Evolutionary conservation across 371 early-diverging fungal species (phyloP).

Genomic region (Mortierella sp.): DNA sequence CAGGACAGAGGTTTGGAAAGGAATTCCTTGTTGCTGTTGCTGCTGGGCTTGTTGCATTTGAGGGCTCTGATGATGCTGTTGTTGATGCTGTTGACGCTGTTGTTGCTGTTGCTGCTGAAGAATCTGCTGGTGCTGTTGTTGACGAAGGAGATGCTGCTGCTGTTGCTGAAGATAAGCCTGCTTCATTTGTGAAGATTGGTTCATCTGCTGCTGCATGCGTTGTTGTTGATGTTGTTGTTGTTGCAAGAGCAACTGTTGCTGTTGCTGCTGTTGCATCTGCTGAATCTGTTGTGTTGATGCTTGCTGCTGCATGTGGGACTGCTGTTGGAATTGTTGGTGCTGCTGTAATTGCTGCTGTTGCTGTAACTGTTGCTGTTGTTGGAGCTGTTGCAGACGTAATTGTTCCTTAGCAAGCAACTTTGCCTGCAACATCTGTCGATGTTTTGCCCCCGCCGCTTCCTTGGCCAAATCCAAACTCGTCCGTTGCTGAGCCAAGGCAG

Average conservation of each 20-base stretch:
- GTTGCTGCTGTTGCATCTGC: constrained; percentile 21
- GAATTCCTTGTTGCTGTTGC: constrained; percentile 10
- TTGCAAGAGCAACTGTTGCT: constrained; percentile 8
- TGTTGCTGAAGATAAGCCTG: constrained; percentile 24
- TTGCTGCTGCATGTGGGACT: constrained; percentile 9
- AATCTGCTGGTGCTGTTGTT: constrained; percentile 2
- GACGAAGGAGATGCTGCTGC: constrained; percentile 21
- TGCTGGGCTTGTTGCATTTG: constrained; percentile 14
- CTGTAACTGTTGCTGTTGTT: constrained; percentile 21
- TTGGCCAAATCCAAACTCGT: constrained; percentile 45
- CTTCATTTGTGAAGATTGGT: constrained; percentile 1
- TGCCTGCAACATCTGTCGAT: constrained; percentile 34
- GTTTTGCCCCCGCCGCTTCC: constrained; percentile 42
- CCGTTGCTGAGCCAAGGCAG: constrained; percentile 47
- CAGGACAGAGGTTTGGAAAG: constrained; percentile 28
- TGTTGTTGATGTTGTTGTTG: constrained; percentile 26
- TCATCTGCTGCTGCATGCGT: constrained; percentile 16
- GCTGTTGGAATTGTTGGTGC: constrained; percentile 12
- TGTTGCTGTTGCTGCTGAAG: constrained; percentile 24
- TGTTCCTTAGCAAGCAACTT: constrained; percentile 39
- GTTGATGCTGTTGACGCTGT: constrained; percentile 25
- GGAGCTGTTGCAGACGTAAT: constrained; percentile 16
- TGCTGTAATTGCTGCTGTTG: constrained; percentile 19
- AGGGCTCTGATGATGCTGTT: neutral
- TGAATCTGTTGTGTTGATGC: constrained; percentile 7